These are phyloP conservation scores for Alternaria longipes DNA, from an alignment of 2,329 filamentous ascomycete genomes.

Conservation along the genomic window DNA sequence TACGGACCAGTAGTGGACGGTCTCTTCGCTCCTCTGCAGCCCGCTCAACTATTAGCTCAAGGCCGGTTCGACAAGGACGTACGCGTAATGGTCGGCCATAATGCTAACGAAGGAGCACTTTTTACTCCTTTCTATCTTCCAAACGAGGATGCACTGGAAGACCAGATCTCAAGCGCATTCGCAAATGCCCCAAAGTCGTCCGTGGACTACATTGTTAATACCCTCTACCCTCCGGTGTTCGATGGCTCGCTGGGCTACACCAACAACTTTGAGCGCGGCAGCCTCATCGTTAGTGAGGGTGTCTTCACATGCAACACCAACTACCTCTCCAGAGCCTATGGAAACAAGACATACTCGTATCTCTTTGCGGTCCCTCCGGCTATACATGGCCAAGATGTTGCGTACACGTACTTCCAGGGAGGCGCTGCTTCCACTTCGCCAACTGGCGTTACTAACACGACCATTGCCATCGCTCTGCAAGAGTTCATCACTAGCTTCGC, in stretches of 20 bases:
- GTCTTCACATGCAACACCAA: constrained; percentile 63
- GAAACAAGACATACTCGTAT: constrained; percentile 61
- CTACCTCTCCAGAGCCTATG: constrained; percentile 59
- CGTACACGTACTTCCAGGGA: constrained; percentile 63
- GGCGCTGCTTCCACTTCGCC: constrained; percentile 25
- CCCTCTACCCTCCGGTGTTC: constrained; percentile 62
- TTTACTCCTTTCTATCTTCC: constrained; percentile 55
- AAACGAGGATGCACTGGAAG: constrained; percentile 41
- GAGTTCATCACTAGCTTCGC: constrained; percentile 58
- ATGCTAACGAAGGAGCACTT: constrained; percentile 56
- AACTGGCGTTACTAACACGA: constrained; percentile 38
- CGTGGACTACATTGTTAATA: constrained; percentile 55
- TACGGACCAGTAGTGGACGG: constrained; percentile 51
- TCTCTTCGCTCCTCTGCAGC: constrained; percentile 42
- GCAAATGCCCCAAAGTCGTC: constrained; percentile 42
- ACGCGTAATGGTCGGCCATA: constrained; percentile 53
- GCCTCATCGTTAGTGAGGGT: constrained; percentile 55
- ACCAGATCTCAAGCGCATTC: constrained; percentile 36
- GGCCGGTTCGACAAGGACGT: constrained; percentile 50
- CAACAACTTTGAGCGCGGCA: constrained; percentile 55
- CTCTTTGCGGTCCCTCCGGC: constrained; percentile 63
- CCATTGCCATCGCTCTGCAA: constrained; percentile 56
- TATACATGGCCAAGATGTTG: constrained; percentile 62
- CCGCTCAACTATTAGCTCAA: constrained; percentile 47
- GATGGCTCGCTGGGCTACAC: constrained; percentile 59